Evolutionary conservation across 1,284 basidiomycete species (phyloP).

Genomic region (Baeospora myosura): DNA sequence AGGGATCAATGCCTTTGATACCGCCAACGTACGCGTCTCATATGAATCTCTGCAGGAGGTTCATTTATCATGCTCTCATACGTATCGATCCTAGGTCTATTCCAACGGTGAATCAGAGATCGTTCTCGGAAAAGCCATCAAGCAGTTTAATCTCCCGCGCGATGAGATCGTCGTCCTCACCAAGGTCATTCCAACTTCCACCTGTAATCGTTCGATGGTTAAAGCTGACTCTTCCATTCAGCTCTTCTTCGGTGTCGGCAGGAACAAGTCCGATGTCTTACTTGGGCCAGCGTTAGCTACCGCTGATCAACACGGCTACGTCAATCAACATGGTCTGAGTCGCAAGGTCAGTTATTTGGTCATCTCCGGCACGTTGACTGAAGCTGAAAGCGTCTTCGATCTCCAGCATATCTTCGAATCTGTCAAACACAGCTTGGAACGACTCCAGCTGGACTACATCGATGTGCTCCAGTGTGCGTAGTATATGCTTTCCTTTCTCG

Average conservation of each 20-base stretch:
- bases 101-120: constrained; percentile 69
- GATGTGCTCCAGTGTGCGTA: constrained; percentile 39
- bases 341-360: constrained; percentile 31
- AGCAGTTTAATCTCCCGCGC: constrained; percentile 61
- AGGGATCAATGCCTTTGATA: constrained; percentile 53
- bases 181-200: constrained; percentile 37
- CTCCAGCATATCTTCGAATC: constrained; percentile 64
- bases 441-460: constrained; percentile 65
- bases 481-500: not conserved
- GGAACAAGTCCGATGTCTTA: not conserved
- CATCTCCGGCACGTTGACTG: not conserved
- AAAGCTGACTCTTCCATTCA: not conserved
- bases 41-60: not conserved
- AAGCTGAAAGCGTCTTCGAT: not conserved
- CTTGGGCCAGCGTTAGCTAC: not conserved
- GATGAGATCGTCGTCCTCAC: constrained; percentile 75
- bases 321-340: constrained; percentile 49
- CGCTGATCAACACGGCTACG: constrained; percentile 45
- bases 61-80: not conserved
- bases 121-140: constrained; percentile 76
- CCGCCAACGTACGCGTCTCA: constrained; percentile 37
- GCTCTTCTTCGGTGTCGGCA: not conserved
- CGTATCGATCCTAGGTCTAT: constrained; percentile 39
- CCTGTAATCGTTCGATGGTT: not conserved
- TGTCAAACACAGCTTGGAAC: constrained; percentile 57